Conservation (phyloP, 2,329 filamentous ascomycete species). For the Ascosphaera aggregata region DNA sequence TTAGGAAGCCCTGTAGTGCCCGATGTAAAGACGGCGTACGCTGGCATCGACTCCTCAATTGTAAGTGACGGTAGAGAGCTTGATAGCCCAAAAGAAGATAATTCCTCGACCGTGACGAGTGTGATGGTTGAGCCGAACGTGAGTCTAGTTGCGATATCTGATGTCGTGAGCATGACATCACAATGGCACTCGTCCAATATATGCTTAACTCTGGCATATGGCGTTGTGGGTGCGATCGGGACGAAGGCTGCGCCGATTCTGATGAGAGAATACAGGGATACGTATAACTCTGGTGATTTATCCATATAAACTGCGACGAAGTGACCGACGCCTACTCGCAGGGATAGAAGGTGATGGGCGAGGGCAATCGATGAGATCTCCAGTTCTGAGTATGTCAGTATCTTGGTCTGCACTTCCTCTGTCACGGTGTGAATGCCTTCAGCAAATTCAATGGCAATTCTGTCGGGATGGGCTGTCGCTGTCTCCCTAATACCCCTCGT, state of each 20-base stretch:
- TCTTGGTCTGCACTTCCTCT: conserved; percentile 13
- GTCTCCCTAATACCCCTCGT: conserved; percentile 31
- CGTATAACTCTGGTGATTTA: conserved; percentile 50
- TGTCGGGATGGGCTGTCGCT: conserved; percentile 25
- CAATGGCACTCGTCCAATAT: conserved; percentile 40
- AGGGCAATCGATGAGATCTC: conserved; percentile 41
- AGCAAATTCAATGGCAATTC: conserved; percentile 42
- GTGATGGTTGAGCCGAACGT: background rate
- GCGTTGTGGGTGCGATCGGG: conserved; percentile 54
- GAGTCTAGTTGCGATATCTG: conserved; percentile 1
- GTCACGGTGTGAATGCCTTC: conserved; percentile 19
- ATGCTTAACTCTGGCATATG: conserved; percentile 31
- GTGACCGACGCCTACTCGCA: conserved; percentile 27
- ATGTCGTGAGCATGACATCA: conserved; percentile 20
- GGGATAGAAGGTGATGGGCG: conserved; percentile 29
- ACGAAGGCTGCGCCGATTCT: conserved; percentile 60
- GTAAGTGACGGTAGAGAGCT: background rate
- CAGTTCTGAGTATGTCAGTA: conserved; percentile 40
- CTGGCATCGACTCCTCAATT: conserved; percentile 24
- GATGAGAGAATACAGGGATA: conserved; percentile 46
- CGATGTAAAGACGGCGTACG: conserved; percentile 65
- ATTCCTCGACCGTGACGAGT: background rate
- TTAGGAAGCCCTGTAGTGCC: conserved; percentile 65
- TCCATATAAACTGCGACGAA: conserved; percentile 55
- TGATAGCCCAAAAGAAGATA: background rate